A percentile compares a stretch with the other conserved stretches of the same genome.
These are phyloP conservation scores for Phaeosphaeriaceae sp. DNA, from an alignment of 2,329 filamentous ascomycete genomes.

Conservation along the genomic window DNA sequence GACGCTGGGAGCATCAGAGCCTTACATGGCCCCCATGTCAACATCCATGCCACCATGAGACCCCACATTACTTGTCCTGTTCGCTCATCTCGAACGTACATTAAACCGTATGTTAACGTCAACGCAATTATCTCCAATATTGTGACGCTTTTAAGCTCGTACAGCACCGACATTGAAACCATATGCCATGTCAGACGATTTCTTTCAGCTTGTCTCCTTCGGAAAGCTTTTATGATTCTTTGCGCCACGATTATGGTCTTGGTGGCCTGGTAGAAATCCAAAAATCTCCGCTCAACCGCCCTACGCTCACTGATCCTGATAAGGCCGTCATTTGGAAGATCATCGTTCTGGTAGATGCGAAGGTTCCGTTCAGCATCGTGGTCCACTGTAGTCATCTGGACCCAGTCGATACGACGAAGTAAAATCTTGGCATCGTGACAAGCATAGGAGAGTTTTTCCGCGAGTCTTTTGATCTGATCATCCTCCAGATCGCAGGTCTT, in stretches of 20 bases:
- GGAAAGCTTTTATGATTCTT: neutral
- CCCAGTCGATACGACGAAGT: constrained; percentile 28
- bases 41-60: neutral
- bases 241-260: neutral
- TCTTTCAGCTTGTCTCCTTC: neutral
- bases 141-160: neutral
- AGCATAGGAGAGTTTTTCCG: constrained; percentile 8
- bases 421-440: constrained; percentile 13
- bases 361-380: neutral
- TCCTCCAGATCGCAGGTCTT: neutral
- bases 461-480: constrained; percentile 21
- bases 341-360: neutral
- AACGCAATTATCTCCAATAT: neutral
- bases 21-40: neutral
- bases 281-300: too few species aligned
- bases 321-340: neutral
- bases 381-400: constrained; percentile 11
- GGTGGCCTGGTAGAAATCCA: neutral
- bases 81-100: neutral
- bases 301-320: neutral
- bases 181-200: neutral
- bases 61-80: neutral
- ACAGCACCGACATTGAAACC: neutral
- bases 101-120: neutral
- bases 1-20: too few species aligned